phyloP scores from a whole-genome alignment of 2,329 filamentous ascomycete genomes.

The Apiospora rasikravindrae region DNA sequence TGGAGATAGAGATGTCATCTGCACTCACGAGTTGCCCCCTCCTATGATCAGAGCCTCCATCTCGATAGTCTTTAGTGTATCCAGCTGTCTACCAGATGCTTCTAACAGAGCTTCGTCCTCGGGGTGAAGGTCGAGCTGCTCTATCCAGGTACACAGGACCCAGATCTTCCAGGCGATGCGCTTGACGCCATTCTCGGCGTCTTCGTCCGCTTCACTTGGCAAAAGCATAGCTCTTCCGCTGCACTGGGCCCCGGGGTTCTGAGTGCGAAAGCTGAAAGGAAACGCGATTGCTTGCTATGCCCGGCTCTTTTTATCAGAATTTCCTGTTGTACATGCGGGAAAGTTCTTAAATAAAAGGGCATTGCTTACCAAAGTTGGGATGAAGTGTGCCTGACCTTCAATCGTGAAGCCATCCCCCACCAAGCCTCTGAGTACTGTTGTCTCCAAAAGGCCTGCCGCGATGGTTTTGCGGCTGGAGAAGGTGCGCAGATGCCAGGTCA shows the following conservation, averaged over 20 bases:
- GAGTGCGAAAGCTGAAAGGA: slow-evolving; percentile 39
- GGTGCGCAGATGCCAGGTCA: slow-evolving; percentile 45
- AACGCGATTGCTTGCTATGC: slow-evolving; percentile 39
- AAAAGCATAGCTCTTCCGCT: slow-evolving; percentile 41
- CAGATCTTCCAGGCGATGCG: slow-evolving; percentile 41
- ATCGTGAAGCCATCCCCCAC: slow-evolving; percentile 24
- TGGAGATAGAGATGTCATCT: not conserved
- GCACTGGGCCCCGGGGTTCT: slow-evolving; percentile 30
- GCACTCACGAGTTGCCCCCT: slow-evolving; percentile 40
- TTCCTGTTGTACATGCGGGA: too few relatives aligned
- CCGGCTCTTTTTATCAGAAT: too few relatives aligned
- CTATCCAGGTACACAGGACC: slow-evolving; percentile 38
- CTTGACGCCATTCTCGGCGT: not conserved
- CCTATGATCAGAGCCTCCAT: slow-evolving; percentile 43
- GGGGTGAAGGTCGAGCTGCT: slow-evolving; percentile 28
- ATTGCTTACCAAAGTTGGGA: slow-evolving; percentile 20
- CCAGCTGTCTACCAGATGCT: slow-evolving; percentile 27
- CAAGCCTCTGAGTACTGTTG: slow-evolving; percentile 27
- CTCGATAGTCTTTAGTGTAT: slow-evolving; percentile 26
- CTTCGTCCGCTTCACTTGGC: slow-evolving; percentile 23
- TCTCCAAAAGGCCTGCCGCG: slow-evolving; percentile 32
- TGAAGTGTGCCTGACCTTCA: slow-evolving; percentile 25
- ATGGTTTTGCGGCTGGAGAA: slow-evolving; percentile 33
- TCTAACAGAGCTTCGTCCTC: slow-evolving; percentile 37
- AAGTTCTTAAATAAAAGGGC: too few relatives aligned